Conservation (phyloP, 2,329 filamentous ascomycete species). For the Diaporthe sp. region DNA sequence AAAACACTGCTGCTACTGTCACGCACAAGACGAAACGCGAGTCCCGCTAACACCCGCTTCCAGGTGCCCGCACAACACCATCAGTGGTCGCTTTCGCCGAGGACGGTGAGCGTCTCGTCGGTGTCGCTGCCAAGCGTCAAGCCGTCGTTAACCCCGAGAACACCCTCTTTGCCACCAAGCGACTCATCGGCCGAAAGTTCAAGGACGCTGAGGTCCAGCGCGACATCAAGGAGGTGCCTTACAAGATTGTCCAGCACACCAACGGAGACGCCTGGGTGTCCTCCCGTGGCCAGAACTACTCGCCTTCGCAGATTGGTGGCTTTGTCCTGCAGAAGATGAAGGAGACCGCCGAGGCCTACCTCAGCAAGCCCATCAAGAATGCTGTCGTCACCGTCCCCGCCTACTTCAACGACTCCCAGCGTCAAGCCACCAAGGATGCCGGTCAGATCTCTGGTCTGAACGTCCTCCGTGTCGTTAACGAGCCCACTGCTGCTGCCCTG, state of each 20-base stretch:
- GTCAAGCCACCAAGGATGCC: constrained; percentile 98
- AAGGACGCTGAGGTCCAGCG: constrained; percentile 93
- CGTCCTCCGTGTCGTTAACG: constrained; percentile 97
- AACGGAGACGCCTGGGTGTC: constrained; percentile 98
- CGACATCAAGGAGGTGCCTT: constrained; percentile 97
- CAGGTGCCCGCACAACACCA: constrained; percentile 89
- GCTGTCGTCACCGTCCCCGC: constrained; percentile 96
- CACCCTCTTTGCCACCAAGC: constrained; percentile 98
- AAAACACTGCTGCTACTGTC: not conserved
- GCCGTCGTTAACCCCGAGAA: constrained; percentile 99
- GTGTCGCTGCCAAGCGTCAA: constrained; percentile 98
- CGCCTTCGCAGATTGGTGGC: constrained; percentile 97
- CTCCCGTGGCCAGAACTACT: constrained; percentile 95
- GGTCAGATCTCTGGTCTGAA: constrained; percentile 97
- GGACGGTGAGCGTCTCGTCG: constrained; percentile 95
- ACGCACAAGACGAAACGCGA: not conserved
- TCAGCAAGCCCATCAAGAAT: constrained; percentile 92
- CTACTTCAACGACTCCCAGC: constrained; percentile 99
- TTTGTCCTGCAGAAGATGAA: constrained; percentile 99
- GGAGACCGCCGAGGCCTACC: constrained; percentile 95
- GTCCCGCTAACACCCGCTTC: constrained; percentile 38
- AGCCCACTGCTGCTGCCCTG: constrained; percentile 95
- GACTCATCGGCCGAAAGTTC: constrained; percentile 98
- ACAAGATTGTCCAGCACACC: constrained; percentile 97
- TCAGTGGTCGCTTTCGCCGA: constrained; percentile 96